Evolutionary conservation across 2,329 filamentous ascomycete species (phyloP).

Genomic region (Alternaria novae-zelandiae): DNA sequence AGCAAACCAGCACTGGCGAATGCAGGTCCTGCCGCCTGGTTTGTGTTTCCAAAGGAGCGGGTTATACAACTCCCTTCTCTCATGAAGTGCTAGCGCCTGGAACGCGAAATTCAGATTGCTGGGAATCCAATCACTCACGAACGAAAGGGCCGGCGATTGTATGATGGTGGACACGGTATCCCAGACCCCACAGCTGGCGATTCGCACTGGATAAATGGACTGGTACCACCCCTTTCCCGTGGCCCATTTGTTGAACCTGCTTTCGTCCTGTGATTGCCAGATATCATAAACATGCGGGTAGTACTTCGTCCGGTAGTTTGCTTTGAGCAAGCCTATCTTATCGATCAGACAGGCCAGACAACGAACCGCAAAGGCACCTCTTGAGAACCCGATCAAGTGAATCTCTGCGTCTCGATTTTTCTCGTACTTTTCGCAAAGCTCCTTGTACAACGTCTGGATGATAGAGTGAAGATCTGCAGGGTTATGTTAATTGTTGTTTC

Average conservation of each 20-base stretch:
- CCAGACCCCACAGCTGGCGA: neutral
- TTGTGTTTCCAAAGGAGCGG: neutral
- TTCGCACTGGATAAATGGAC: neutral
- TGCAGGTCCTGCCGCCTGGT: too few species aligned
- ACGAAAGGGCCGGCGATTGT: too few species aligned
- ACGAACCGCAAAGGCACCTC: neutral
- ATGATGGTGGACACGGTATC: neutral
- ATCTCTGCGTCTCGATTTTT: fast-evolving
- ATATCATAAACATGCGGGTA: too few species aligned
- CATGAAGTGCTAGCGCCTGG: neutral
- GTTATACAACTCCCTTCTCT: fast-evolving
- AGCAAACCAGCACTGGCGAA: neutral
- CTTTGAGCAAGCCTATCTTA: too few species aligned
- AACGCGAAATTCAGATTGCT: neutral
- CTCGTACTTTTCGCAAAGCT: neutral
- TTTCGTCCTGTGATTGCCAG: neutral
- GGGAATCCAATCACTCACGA: fast-evolving
- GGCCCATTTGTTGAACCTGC: too few species aligned
- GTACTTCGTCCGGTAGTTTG: too few species aligned
- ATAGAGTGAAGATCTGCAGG: fast-evolving
- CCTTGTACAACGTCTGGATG: fast-evolving
- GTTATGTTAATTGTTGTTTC: too few species aligned
- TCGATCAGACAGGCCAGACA: too few species aligned
- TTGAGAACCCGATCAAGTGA: neutral
- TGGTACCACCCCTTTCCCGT: fast-evolving